These are phyloP conservation scores for Solanum sitiens DNA, from an alignment of 257 asterid species.

Conservation along the genomic window DNA sequence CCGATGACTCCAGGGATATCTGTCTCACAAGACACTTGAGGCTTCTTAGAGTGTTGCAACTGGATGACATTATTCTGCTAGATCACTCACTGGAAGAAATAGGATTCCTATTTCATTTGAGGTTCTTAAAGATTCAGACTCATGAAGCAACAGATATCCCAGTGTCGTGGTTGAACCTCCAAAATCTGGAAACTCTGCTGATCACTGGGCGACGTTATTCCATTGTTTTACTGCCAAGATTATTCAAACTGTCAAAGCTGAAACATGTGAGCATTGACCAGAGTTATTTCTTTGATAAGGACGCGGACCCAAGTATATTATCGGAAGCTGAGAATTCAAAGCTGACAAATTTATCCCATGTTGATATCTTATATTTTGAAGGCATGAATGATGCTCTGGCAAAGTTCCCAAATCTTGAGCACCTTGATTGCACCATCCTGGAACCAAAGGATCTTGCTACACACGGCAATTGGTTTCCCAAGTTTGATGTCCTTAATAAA, in stretches of 20 bases:
- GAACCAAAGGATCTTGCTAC: not conserved
- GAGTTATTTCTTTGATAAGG: not conserved
- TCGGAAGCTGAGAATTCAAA: not conserved
- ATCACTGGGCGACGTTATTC: rapidly evolving
- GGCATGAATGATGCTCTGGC: not conserved
- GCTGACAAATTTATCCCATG: not conserved
- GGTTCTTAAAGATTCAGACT: not conserved
- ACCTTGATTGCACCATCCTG: not conserved
- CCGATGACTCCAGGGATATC: not conserved
- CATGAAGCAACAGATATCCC: not conserved
- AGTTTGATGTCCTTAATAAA: not conserved
- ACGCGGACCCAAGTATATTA: no score
- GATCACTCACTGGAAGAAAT: not conserved
- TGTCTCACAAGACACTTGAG: not conserved
- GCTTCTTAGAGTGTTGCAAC: slow-evolving; percentile 10
- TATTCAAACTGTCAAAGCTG: not conserved
- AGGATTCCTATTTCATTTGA: not conserved
- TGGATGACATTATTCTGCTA: not conserved
- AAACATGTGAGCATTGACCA: not conserved
- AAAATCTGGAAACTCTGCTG: not conserved
- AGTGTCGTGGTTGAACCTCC: not conserved
- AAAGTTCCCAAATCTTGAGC: not conserved
- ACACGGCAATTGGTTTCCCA: not conserved
- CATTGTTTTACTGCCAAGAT: not conserved
- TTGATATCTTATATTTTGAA: not conserved